A percentile compares a stretch with the other conserved stretches of the same genome.
phyloP scores from a whole-genome alignment of 116 monocot genomes.

The Trichopus zeylanicus region DNA sequence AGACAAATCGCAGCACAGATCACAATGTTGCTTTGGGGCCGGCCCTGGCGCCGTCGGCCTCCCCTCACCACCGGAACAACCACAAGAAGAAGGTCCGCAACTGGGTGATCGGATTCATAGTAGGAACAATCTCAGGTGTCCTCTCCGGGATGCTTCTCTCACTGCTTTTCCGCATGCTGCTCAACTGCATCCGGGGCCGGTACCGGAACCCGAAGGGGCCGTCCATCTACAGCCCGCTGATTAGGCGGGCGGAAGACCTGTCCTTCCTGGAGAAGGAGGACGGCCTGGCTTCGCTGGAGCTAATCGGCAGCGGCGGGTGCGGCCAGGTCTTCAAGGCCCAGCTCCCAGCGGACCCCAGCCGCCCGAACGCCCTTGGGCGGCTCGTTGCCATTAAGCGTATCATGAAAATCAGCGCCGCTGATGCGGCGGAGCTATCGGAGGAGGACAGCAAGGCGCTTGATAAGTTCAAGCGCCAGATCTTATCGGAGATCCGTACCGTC shows the following conservation, averaged over 20 bases:
- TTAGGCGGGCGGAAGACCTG: constrained; percentile 34
- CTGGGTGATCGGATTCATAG: constrained; percentile 57
- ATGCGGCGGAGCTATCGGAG: constrained; percentile 10
- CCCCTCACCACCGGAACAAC: neutral
- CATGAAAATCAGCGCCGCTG: constrained; percentile 8
- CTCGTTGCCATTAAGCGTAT: constrained; percentile 62
- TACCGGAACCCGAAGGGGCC: constrained; percentile 28
- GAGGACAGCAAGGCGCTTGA: constrained; percentile 47
- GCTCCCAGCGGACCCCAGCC: constrained; percentile 12
- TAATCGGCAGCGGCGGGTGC: constrained; percentile 71
- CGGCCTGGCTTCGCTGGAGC: constrained; percentile 28
- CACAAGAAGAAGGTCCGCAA: constrained; percentile 6
- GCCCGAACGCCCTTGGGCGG: constrained; percentile 1
- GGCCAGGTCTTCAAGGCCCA: constrained; percentile 52
- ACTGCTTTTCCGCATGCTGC: constrained; percentile 38
- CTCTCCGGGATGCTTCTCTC: constrained; percentile 31
- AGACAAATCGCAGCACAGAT: neutral
- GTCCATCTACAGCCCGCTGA: constrained; percentile 50
- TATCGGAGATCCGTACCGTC: constrained; percentile 48
- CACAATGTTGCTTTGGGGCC: neutral
- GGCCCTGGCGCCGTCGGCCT: neutral
- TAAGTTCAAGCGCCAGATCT: constrained; percentile 50
- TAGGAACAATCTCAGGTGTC: constrained; percentile 38
- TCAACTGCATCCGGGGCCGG: constrained; percentile 45
- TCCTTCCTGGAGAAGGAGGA: constrained; percentile 55